Evolutionary conservation across 2,329 filamentous ascomycete genomes (phyloP).

Genomic region (Achaetomium macrosporum): DNA sequence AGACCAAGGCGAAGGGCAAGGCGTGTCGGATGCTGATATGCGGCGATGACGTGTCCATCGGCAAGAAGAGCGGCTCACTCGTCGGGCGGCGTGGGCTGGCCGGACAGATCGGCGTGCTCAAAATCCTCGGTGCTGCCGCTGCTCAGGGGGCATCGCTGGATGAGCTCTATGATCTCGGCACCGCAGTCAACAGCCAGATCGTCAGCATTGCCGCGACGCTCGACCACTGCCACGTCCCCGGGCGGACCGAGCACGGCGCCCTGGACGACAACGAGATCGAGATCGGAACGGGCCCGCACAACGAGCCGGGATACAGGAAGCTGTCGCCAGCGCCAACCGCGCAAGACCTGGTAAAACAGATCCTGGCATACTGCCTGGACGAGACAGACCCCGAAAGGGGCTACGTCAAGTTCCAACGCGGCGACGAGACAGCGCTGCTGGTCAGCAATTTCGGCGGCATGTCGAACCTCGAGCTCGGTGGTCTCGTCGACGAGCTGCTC

Average conservation of each 20-base stretch:
- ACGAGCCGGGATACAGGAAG: constrained; percentile 57
- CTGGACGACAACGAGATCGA: constrained; percentile 49
- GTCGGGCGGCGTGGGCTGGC: constrained; percentile 58
- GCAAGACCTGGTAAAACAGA: constrained; percentile 46
- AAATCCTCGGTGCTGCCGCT: constrained; percentile 49
- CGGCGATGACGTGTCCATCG: constrained; percentile 61
- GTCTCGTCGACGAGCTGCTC: constrained; percentile 48
- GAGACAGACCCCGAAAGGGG: constrained; percentile 44
- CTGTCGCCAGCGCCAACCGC: constrained; percentile 46
- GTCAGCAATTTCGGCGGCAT: constrained; percentile 57
- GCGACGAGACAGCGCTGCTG: constrained; percentile 47
- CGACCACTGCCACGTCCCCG: constrained; percentile 56
- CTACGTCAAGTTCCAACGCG: constrained; percentile 42
- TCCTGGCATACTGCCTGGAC: constrained; percentile 57
- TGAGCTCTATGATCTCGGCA: constrained; percentile 44
- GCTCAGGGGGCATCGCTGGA: constrained; percentile 44
- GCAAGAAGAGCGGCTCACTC: constrained; percentile 48
- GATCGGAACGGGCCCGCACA: constrained; percentile 62
- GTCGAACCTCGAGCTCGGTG: constrained; percentile 52
- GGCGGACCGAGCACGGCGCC: constrained; percentile 42
- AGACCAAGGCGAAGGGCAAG: constrained; percentile 49
- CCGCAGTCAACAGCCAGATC: constrained; percentile 45
- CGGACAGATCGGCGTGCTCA: constrained; percentile 55
- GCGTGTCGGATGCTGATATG: constrained; percentile 54
- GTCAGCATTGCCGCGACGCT: constrained; percentile 54